Conservation (phyloP, 2,329 filamentous ascomycete genomes). For the Arthrobotrys conoides region DNA sequence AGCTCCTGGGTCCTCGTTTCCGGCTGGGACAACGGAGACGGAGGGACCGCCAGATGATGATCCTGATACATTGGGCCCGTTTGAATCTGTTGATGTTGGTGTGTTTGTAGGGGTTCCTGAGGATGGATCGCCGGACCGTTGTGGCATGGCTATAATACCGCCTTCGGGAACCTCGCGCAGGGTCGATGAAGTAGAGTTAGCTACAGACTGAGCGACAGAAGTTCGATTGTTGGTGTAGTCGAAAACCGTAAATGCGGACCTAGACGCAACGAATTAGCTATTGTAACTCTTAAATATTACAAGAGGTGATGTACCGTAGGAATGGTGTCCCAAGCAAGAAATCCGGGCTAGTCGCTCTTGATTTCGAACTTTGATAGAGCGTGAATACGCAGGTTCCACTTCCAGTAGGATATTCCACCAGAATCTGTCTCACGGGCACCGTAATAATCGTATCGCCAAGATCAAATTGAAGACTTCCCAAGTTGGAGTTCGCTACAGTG, state of each 20-base stretch:
- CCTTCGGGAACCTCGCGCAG: slow-evolving; percentile 43
- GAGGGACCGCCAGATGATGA: neutral
- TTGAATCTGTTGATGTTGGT: slow-evolving; percentile 5
- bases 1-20: neutral
- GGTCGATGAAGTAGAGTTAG: slow-evolving; percentile 45
- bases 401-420: slow-evolving; percentile 55
- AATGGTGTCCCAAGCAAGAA: slow-evolving; percentile 52
- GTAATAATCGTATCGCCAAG: slow-evolving; percentile 35
- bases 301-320: slow-evolving; percentile 5
- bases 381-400: slow-evolving; percentile 52
- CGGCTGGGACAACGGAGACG: neutral
- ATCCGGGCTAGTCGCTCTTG: slow-evolving; percentile 9
- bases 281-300: neutral
- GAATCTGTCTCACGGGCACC: slow-evolving; percentile 22
- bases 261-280: neutral
- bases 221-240: slow-evolving; percentile 56
- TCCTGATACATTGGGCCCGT: neutral
- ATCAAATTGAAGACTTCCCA: slow-evolving; percentile 49
- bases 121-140: slow-evolving; percentile 15
- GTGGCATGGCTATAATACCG: slow-evolving; percentile 34
- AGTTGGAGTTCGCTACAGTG: neutral
- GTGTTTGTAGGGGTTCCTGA: slow-evolving; percentile 12
- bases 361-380: slow-evolving; percentile 37
- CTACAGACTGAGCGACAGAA: slow-evolving; percentile 40
- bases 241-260: slow-evolving; percentile 54